Evolutionary conservation across 2,329 filamentous ascomycete species (phyloP).

Genomic region (Fusarium ramigenum): DNA sequence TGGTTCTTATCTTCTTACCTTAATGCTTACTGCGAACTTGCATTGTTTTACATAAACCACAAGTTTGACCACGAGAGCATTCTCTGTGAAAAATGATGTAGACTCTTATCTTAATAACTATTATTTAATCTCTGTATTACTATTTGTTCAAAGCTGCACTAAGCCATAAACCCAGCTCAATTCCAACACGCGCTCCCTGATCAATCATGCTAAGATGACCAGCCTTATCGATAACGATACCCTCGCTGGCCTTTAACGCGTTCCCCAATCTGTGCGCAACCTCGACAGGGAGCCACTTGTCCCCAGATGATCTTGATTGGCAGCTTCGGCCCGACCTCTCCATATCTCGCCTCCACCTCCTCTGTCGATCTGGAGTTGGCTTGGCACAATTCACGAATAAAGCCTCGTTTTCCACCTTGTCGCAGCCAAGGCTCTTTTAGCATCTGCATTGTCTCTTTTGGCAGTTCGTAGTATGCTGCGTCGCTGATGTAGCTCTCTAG

Average conservation of each 20-base stretch:
- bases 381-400: slow-evolving; percentile 52
- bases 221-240: slow-evolving; percentile 48
- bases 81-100: fast-evolving
- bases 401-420: slow-evolving; percentile 45
- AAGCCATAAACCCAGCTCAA: slow-evolving; percentile 51
- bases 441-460: slow-evolving; percentile 46
- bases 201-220: slow-evolving; percentile 58
- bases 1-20: too few relatives aligned
- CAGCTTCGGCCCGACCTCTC: slow-evolving; percentile 46
- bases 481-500: slow-evolving; percentile 52
- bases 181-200: slow-evolving; percentile 50
- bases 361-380: slow-evolving; percentile 39
- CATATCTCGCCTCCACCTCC: slow-evolving; percentile 50
- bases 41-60: too few relatives aligned
- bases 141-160: neutral
- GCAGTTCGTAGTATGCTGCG: slow-evolving; percentile 46
- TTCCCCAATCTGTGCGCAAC: slow-evolving; percentile 44
- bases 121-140: fast-evolving
- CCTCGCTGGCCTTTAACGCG: slow-evolving; percentile 46
- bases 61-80: neutral
- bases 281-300: slow-evolving; percentile 55
- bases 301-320: slow-evolving; percentile 57
- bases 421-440: slow-evolving; percentile 50
- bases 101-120: fast-evolving
- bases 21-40: too few relatives aligned